Evolutionary conservation across 306 rosid species (phyloP).

Genomic region (Malus asiatica): DNA sequence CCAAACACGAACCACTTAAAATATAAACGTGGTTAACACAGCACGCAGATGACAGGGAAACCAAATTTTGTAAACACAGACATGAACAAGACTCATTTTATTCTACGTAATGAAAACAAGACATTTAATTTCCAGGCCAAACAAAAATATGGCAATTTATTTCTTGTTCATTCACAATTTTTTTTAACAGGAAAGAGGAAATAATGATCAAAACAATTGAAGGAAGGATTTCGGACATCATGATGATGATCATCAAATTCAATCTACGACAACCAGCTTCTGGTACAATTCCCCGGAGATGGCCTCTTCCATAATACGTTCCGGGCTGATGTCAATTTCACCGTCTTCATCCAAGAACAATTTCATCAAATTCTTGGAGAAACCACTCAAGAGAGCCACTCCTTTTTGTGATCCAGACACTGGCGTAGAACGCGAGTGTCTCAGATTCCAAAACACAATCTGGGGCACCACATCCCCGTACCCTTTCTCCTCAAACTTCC

Average conservation of each 20-base stretch:
- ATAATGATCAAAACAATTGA: no score
- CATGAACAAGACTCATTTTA: no score
- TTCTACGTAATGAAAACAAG: no score
- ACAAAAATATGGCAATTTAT: no score
- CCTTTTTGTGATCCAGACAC: slow-evolving; percentile 37
- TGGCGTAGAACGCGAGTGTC: slow-evolving; percentile 47
- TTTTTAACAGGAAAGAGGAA: no score
- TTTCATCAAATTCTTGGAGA: slow-evolving; percentile 56
- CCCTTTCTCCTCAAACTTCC: slow-evolving; percentile 17
- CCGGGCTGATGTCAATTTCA: slow-evolving; percentile 6
- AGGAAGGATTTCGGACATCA: no score
- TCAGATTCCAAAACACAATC: slow-evolving; percentile 64
- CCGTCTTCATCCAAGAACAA: slow-evolving; percentile 44
- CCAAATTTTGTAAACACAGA: no score
- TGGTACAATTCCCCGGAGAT: slow-evolving; percentile 42
- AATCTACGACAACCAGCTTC: slow-evolving; percentile 37
- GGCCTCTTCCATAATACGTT: slow-evolving; percentile 32
- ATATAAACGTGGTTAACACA: no score
- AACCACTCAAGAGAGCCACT: slow-evolving; percentile 63
- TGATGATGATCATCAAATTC: not conserved
- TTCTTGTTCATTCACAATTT: no score
- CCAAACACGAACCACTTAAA: no score
- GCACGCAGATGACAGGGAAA: no score
- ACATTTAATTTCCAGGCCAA: no score
- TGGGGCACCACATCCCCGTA: slow-evolving; percentile 1